Evolutionary conservation across 1,284 basidiomycete genomes (phyloP), one percentile per base, ranked within the genome.

Genomic region (Lentinus polychrous): DNA sequence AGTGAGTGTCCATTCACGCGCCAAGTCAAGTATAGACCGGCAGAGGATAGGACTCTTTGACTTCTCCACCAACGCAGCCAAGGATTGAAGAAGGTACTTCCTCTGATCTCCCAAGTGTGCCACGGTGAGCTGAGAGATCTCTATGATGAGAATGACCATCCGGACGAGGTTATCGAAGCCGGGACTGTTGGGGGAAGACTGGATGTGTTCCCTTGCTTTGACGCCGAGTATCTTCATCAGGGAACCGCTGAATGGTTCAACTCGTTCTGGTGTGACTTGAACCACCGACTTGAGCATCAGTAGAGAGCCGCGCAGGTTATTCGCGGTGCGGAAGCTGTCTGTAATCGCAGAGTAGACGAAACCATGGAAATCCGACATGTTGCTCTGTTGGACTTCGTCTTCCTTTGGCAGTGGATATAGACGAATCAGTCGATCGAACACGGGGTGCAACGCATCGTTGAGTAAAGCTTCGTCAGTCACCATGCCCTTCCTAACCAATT

Each of bases 271-370:
- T 20, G 83, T 78, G 27, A 84, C 79, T 57, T 89, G 81, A n/a
- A 94, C 84, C 58, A 95, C 86, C 0, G 91, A 89, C 61, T 91
- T 86, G 47, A 99, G 74, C 73, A 99, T 86, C 53, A 93, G 76
- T 39, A 99, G 75, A 12, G 86, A 83, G 17, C 91, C 91, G 27
- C 87, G 86, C 24, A 94, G 70, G 49, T 80, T 77, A n/a, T 72
- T 81, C 12, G 24, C 79, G 49, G 82, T 83, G 45, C 80, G 78
- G n/a, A 95, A 71, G 31, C 88, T 89, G 43, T 99, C 94, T 49
- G 78, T 76, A 52, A 99, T 83, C 1, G 86, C 72, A 40, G 79
- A 74, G 62, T 90, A 77, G 45, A 95, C 78, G 63, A 89, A 86
- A 50, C 69, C 72, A 64, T 92, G 86, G 61, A 98, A 91, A 32